phyloP scores from a whole-genome alignment of 805 yeast genomes.

The Barnettozyma californica region DNA sequence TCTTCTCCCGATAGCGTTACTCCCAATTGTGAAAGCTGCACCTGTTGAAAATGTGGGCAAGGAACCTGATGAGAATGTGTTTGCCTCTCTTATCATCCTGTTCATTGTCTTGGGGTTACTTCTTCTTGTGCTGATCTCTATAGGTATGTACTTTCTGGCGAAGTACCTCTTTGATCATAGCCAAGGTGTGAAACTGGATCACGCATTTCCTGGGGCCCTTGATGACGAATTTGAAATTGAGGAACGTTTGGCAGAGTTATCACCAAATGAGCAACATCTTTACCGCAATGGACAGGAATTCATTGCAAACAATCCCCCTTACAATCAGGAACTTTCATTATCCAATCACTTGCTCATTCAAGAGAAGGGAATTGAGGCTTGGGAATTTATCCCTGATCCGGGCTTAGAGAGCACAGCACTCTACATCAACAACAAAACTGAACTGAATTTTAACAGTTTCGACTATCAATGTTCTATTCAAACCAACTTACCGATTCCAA shows the following conservation, averaged over 20 bases:
- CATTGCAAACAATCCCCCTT: constrained; percentile 20
- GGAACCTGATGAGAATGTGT: background rate
- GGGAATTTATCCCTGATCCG: constrained; percentile 55
- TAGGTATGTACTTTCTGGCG: constrained; percentile 3
- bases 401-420: constrained; percentile 46
- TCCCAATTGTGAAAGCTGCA: background rate
- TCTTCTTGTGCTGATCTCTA: background rate
- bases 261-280: constrained; percentile 50
- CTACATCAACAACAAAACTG: constrained; percentile 43
- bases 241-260: constrained; percentile 44
- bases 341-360: constrained; percentile 41
- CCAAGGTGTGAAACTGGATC: constrained; percentile 15
- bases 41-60: background rate
- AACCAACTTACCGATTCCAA: constrained; percentile 39
- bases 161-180: constrained; percentile 1
- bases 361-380: constrained; percentile 79
- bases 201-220: constrained; percentile 46
- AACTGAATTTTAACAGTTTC: constrained; percentile 22
- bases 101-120: constrained; percentile 7
- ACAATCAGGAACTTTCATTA: constrained; percentile 25
- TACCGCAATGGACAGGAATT: constrained; percentile 41
- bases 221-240: constrained; percentile 45
- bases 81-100: constrained; percentile 8
- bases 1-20: background rate
- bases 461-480: constrained; percentile 38